A percentile compares a stretch with the other conserved stretches of the same genome.
Conservation (phyloP, 306 rosid species). For the Mimosa pudica region DNA sequence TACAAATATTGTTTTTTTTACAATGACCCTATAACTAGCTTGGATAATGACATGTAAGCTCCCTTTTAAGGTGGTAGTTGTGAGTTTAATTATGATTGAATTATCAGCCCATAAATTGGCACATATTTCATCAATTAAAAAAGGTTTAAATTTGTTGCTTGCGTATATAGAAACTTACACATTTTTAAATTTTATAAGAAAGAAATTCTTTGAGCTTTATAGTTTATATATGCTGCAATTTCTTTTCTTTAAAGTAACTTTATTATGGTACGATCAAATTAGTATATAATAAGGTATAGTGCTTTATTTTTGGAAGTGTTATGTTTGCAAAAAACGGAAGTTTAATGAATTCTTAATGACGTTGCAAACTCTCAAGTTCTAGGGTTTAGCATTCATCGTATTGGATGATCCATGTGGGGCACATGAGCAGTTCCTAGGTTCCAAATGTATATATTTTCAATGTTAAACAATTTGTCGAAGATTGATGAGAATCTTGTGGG, state of each 20-base stretch:
- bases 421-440: background rate
- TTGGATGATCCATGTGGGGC: conserved; percentile 4
- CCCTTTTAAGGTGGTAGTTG: too few species aligned
- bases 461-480: background rate
- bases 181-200: too few species aligned
- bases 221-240: background rate
- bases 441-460: background rate
- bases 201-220: background rate
- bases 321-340: too few species aligned
- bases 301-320: background rate
- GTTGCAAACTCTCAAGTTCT: background rate
- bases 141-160: too few species aligned
- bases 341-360: background rate
- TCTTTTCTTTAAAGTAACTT: background rate
- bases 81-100: too few species aligned
- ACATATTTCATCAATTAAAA: too few species aligned
- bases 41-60: too few species aligned
- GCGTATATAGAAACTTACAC: too few species aligned
- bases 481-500: background rate
- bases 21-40: too few species aligned
- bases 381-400: background rate
- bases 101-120: too few species aligned
- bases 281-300: background rate
- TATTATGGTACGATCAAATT: background rate
- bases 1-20: too few species aligned